Base-by-base conservation (phyloP, 2,329 filamentous ascomycete species). In the Zymoseptoria crescenta region DNA sequence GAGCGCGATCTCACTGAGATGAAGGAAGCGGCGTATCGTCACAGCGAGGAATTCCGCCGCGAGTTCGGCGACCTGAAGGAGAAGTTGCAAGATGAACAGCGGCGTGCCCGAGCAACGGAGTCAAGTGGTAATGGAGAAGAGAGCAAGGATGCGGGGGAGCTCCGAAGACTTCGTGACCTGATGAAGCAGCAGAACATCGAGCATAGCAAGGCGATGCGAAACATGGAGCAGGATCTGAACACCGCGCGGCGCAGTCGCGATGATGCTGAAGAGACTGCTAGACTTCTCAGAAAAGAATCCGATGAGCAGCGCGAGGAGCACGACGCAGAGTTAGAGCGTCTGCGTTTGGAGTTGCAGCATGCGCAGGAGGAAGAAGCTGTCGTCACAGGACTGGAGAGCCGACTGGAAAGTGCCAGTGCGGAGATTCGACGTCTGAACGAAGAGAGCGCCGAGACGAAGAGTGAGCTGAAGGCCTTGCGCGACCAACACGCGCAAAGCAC, bases 1-100 rank as follows among this genome's bases (percentile, higher is more conserved):
- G 67, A 70, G 59, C 54, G 61, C 27, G 62, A 68, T 54, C 49
- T 66, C 29, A 45, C 59, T 6, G 62, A 67, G 52, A 62, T 68
- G 61, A 69, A 64, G 49, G 62, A 64, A 21, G 61, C 68, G n/a
- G 62, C 66, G 0, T 59, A 64, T 20, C 61, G 62, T 30, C 60
- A 67, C 52, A 64, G 58, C 13, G 64, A 67, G n/a, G 64, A 64
- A 16, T 63, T 68, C 49, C 49, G 61, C 16, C 58, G 62, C 21
- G 65, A 68, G 30, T 63, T 65, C 45, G 58, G 54, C 9, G 59
- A 66, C 41, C 50, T 68, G 52, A 67, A 67, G 49, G 56, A 64
- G 30, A 62, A 67, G 50, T 49, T 66, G 30, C 52, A 55, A 41
- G 60, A 64, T 48, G 52, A 49, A 13, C 28, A 58, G 48, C 35